A percentile compares a stretch with the other conserved stretches of the same genome.
phyloP scores from a whole-genome alignment of 306 rosid genomes.

The Lathyrus oleraceus region DNA sequence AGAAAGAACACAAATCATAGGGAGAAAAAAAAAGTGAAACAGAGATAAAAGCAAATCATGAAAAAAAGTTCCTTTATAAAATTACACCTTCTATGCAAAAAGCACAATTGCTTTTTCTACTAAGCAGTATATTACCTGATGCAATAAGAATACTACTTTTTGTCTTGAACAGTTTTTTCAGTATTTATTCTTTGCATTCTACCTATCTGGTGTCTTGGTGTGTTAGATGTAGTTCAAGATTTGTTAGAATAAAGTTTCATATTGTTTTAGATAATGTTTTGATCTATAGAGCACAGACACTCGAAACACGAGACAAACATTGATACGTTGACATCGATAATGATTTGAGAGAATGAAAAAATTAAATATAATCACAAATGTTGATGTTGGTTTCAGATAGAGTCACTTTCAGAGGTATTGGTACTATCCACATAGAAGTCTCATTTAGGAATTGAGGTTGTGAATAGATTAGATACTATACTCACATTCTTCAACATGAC shows the following conservation, averaged over 20 bases:
- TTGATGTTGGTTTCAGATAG: too few species aligned
- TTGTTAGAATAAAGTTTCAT: not conserved
- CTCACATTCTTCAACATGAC: too few species aligned
- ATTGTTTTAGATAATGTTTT: not conserved
- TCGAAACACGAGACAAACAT: too few species aligned
- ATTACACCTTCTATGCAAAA: conserved; percentile 7
- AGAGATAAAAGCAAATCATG: not conserved
- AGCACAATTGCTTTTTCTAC: not conserved
- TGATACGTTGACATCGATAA: too few species aligned
- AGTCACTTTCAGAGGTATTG: too few species aligned
- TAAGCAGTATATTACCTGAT: not conserved
- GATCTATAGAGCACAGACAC: too few species aligned
- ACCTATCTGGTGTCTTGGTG: not conserved
- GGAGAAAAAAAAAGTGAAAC: not conserved
- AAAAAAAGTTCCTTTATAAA: not conserved
- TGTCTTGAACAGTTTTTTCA: not conserved
- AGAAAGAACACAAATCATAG: not conserved
- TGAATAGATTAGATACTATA: too few species aligned
- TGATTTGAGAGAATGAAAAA: too few species aligned
- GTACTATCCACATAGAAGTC: too few species aligned
- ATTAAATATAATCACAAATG: too few species aligned
- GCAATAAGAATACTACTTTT: not conserved
- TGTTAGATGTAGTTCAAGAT: not conserved
- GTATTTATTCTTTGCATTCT: not conserved
- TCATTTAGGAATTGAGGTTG: too few species aligned